Conservation (phyloP, 164 flowering plant genomes). For the Berberis vulgaris region DNA sequence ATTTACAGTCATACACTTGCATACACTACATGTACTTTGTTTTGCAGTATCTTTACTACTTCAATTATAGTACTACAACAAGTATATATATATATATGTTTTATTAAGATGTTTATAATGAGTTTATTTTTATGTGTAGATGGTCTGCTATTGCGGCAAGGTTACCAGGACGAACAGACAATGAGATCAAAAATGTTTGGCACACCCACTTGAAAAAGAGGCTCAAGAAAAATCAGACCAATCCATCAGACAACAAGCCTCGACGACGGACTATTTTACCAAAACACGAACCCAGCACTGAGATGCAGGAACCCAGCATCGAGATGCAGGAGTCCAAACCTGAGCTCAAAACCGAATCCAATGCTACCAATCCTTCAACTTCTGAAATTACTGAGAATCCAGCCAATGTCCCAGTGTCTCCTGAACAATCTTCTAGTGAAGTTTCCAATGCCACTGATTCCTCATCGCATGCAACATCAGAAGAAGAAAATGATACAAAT, state of each 20-base stretch:
- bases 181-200: background rate
- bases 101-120: too few species aligned
- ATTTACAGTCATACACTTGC: too few species aligned
- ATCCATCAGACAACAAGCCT: background rate
- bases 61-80: too few species aligned
- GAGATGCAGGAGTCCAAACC: background rate
- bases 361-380: background rate
- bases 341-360: background rate
- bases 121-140: background rate
- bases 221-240: conserved; percentile 10
- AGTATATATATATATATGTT: too few species aligned
- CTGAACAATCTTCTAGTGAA: conserved; percentile 19
- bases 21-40: too few species aligned
- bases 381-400: background rate
- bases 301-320: background rate
- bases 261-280: background rate
- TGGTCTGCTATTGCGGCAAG: background rate
- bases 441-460: too few species aligned
- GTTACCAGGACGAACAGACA: background rate
- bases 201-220: background rate
- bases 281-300: background rate
- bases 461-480: background rate
- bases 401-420: conserved; percentile 7
- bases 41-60: too few species aligned
- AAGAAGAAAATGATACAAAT: background rate